Percentiles rank a stretch among this genome's conserved stretches.
These are phyloP conservation scores for Excoecaria agallocha DNA, from an alignment of 345 rosid genomes.

Conservation along the genomic window DNA sequence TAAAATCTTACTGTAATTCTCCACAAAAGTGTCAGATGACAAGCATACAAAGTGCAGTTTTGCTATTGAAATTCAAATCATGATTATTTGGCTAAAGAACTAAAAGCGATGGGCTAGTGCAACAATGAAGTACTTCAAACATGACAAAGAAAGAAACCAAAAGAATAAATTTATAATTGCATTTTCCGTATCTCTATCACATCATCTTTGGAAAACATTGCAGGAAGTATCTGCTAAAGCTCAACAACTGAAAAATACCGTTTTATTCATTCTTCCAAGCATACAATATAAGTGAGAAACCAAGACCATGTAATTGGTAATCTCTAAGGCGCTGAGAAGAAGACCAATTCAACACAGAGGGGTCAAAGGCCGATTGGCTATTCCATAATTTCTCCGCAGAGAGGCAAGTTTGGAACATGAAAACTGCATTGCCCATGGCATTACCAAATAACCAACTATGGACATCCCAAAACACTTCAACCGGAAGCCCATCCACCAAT, in stretches of 20 bases:
- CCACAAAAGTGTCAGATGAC: background rate
- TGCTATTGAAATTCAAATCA: slow-evolving; percentile 15
- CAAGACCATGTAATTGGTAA: slow-evolving; percentile 59
- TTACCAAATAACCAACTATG: slow-evolving; percentile 91
- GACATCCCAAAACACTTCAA: slow-evolving; percentile 94
- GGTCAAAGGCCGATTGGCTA: slow-evolving; percentile 43
- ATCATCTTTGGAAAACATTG: slow-evolving; percentile 17
- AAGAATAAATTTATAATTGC: slow-evolving; percentile 17
- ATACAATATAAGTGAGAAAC: slow-evolving; percentile 59
- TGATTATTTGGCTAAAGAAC: background rate
- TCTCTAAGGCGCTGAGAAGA: slow-evolving; percentile 47
- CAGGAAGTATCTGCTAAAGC: slow-evolving; percentile 10
- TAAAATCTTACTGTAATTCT: slow-evolving; percentile 17
- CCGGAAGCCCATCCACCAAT: slow-evolving; percentile 72
- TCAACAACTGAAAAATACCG: slow-evolving; percentile 15
- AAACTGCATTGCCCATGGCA: slow-evolving; percentile 71
- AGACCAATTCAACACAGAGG: slow-evolving; percentile 38
- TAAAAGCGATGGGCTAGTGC: background rate
- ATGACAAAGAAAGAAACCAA: slow-evolving; percentile 7
- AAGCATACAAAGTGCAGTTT: slow-evolving; percentile 10
- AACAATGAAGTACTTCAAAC: background rate
- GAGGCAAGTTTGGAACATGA: slow-evolving; percentile 78
- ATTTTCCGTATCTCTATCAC: slow-evolving; percentile 28
- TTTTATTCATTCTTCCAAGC: slow-evolving; percentile 72
- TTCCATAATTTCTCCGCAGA: slow-evolving; percentile 41